Base-by-base conservation (phyloP, 208 protist genomes). In the Crithidia expoeki region DNA sequence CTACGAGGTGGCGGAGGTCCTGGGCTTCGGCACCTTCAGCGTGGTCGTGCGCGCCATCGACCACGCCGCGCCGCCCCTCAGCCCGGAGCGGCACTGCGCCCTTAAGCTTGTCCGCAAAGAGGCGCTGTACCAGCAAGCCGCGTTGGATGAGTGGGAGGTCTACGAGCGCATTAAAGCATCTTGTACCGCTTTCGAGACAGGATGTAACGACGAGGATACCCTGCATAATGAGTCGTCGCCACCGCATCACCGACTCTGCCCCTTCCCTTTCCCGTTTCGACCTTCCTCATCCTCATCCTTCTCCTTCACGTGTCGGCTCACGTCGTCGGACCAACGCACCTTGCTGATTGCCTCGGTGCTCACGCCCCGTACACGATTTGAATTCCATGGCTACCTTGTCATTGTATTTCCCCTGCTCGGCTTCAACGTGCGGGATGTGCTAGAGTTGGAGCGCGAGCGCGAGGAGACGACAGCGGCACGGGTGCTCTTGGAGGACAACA, bases 1-100 rank as follows among this genome's bases (percentile, higher is more conserved):
- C 30, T 97, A 94, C 70, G 85, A 93, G 58, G 70, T 95, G 34
- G 32, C 89, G 7, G 80, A 86, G 23, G 73, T 93, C 36, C 62
- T 96, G 10, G 93, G 91, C 19, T 68, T 88, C 16, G 93, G 93
- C 49, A 93, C 88, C 4, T 97, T 94, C 76, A 90, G 93, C 34
- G 69, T 92, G 25, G 89, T 96, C 16, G 76, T 90, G 23, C 79
- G 63, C 58, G 87, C 84, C 44, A 74, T 93, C 49, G 97, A 99
- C 71, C 86, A 98, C 74, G 72, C 72, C n/a, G 57, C 63, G 23
- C 42, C 57, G 21, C 72, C 55, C 84, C 72, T 53, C 28, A 68
- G 66, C 19, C 80, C 50, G 33, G 72, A 76, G 72, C 62, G 72
- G 46, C 46, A 76, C 38, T 76, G 72, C 59, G 72, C 72, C 6